phyloP scores from a whole-genome alignment of 2,329 filamentous ascomycete species.

The Ceratocystis cubensis region DNA sequence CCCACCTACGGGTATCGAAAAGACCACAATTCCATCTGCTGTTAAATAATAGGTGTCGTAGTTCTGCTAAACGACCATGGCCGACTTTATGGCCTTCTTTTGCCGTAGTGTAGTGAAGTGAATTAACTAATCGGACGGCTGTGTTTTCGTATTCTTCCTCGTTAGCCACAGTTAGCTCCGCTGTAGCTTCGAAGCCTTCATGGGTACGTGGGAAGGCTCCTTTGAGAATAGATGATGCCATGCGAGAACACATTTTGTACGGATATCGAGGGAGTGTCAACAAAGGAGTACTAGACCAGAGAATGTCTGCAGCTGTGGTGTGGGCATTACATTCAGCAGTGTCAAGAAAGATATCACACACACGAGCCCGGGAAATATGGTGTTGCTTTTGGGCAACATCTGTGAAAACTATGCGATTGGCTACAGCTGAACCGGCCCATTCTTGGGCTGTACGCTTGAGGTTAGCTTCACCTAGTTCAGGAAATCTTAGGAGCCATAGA shows the following conservation, averaged over 20 bases:
- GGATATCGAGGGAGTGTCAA: constrained; percentile 81
- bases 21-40: constrained; percentile 75
- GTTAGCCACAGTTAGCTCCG: constrained; percentile 62
- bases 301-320: constrained; percentile 87
- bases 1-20: constrained; percentile 88
- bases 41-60: constrained; percentile 71
- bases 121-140: constrained; percentile 54
- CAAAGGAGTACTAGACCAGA: constrained; percentile 92
- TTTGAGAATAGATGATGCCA: constrained; percentile 87
- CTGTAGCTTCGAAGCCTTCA: constrained; percentile 54
- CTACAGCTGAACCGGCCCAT: constrained; percentile 80
- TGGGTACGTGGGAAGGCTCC: constrained; percentile 67
- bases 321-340: constrained; percentile 97
- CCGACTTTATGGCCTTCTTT: constrained; percentile 39
- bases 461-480: constrained; percentile 80
- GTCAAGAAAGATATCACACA: constrained; percentile 91
- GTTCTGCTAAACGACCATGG: constrained; percentile 58
- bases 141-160: constrained; percentile 77
- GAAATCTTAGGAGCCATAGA: constrained; percentile 93
- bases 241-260: constrained; percentile 98
- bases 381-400: constrained; percentile 91
- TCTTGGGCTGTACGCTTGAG: constrained; percentile 63
- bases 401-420: constrained; percentile 80
- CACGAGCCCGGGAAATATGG: constrained; percentile 80
- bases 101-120: constrained; percentile 45